Percentiles rank a stretch among this genome's conserved stretches.
Evolutionary conservation across 2,329 filamentous ascomycete species (phyloP).

Genomic region (Plectosphaerella plurivora): DNA sequence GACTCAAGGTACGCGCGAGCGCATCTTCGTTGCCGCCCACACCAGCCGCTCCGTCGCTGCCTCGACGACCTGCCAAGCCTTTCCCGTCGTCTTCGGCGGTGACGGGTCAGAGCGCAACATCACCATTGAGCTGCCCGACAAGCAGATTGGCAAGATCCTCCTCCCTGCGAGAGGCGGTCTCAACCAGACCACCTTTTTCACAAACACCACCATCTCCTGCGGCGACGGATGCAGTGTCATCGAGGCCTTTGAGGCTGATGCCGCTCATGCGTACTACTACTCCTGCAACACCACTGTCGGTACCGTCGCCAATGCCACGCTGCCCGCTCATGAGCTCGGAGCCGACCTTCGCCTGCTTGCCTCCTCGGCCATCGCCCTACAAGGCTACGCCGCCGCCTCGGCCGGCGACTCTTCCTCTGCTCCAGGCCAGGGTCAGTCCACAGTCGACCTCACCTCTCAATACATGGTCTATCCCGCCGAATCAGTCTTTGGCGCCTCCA

Average conservation of each 20-base stretch:
- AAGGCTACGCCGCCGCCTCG: slow-evolving; percentile 26
- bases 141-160: slow-evolving; percentile 3
- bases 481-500: slow-evolving; percentile 27
- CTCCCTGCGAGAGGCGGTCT: slow-evolving; percentile 22
- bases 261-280: slow-evolving; percentile 33
- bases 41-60: slow-evolving; percentile 26
- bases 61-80: slow-evolving; percentile 21
- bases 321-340: slow-evolving; percentile 29
- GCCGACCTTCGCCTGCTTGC: slow-evolving; percentile 27
- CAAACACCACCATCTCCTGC: slow-evolving; percentile 17
- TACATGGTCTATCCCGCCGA: slow-evolving; percentile 38
- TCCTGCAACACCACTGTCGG: slow-evolving; percentile 30
- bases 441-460: slow-evolving; percentile 12
- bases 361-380: slow-evolving; percentile 31
- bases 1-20: slow-evolving; percentile 4
- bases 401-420: slow-evolving; percentile 11
- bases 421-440: slow-evolving; percentile 1
- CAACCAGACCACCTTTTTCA: slow-evolving; percentile 31
- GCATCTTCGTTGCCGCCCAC: slow-evolving; percentile 17
- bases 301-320: slow-evolving; percentile 25
- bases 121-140: slow-evolving; percentile 16
- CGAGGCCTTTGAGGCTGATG: slow-evolving; percentile 31
- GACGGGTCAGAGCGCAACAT: slow-evolving; percentile 20
- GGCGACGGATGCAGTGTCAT: slow-evolving; percentile 22
- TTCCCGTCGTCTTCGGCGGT: slow-evolving; percentile 23